Evolutionary conservation across 345 rosid genomes (phyloP), one percentile per base, ranked within the genome.

Genomic region (Ricinus communis): DNA sequence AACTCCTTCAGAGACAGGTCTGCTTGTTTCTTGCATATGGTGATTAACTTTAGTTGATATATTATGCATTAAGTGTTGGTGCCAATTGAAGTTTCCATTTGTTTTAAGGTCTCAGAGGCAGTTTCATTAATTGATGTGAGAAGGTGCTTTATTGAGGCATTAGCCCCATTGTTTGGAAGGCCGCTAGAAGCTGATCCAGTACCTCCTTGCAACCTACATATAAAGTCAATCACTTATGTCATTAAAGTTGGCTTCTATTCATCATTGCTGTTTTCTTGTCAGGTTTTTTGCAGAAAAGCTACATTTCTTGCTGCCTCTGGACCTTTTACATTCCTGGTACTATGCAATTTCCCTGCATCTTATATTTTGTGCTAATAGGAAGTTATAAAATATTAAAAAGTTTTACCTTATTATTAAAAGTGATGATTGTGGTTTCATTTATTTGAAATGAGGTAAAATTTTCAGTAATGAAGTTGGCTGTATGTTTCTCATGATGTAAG

Each of bases 101-200:
- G 31, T 74, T 73, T 27, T 18, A 25, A 86, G 97, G 84, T 95
- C 65, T 33, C 49, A 47, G 99, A 95, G 79, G 91, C 99, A 79
- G 90, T 89, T 60, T 70, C 94, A 62, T 76, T 82, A 81, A 85
- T 88, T 71, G 87, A 82, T 66, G 65, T 75, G 31, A 86, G 96
- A 77, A 90, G 98, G 79, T 80, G 62, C 69, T 90, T 92, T 77
- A 82, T 95, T 16, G 98, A 92, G 81, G 88, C 91, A 49, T 84
- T 90, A 76, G 80, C 81, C 45, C 85, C 84, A 62, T 65, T 80
- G 51, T 79, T 95, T 79, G 99, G 98, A 79, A 89, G 93, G 75
- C 97, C 97, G 19, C 57, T 95, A 65, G 97, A 92, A 85, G 93
- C 97, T 76, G 97, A 95, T 79, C 86, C 93, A 46, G 98, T 95